Conservation (phyloP, 345 rosid species). For the Corymbia maculata region DNA sequence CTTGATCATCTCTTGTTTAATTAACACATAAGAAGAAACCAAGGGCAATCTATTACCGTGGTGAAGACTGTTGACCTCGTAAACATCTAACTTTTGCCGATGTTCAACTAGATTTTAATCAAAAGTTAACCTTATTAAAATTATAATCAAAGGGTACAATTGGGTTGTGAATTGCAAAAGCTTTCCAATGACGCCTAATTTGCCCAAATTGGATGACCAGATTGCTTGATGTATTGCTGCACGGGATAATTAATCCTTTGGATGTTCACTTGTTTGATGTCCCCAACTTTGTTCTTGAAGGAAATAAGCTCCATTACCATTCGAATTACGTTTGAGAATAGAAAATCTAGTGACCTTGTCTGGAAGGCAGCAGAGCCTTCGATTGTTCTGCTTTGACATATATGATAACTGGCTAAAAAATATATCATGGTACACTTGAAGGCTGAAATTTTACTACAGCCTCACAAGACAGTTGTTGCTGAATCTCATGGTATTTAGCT, state of each 20-base stretch:
- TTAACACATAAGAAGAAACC: background rate
- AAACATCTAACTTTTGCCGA: background rate
- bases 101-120: background rate
- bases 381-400: background rate
- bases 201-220: background rate
- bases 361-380: conserved; percentile 85
- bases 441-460: background rate
- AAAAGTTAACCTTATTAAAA: background rate
- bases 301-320: background rate
- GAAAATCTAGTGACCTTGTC: conserved; percentile 46
- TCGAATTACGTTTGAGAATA: too few species aligned
- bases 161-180: background rate
- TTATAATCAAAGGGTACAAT: too few species aligned
- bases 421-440: too few species aligned
- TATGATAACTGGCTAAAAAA: background rate
- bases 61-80: background rate
- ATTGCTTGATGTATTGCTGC: background rate
- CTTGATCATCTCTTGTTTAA: background rate
- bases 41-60: background rate
- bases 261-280: background rate
- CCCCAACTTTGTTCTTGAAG: background rate
- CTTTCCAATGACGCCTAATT: background rate
- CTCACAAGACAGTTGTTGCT: background rate
- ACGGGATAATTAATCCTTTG: background rate
- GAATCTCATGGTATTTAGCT: background rate